Evolutionary conservation across 768 basidiomycete genomes (phyloP), one percentile per base, ranked within the genome.

Genomic region (Neoboletus subvelutipes): DNA sequence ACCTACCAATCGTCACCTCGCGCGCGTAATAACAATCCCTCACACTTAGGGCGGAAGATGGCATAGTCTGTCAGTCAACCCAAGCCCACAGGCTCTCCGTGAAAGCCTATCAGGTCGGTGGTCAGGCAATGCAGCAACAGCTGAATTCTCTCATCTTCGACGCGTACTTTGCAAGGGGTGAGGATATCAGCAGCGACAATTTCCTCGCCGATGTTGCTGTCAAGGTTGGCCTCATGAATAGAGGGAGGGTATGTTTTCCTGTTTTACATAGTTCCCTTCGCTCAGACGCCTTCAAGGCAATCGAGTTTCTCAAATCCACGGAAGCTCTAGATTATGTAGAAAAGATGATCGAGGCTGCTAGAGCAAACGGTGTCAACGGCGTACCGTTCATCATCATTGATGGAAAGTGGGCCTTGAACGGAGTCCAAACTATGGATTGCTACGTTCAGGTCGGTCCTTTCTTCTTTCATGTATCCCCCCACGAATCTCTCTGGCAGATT

Each of bases 371-470:
- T 5, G 78, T 83, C 57, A 75, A 72, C 1, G 82, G 82, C 36
- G 80, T 83, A 1, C 82, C 82, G 0, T 82, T 80, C 66, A 74
- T 79, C 54, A 77, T 82, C 56, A 72, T 80, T 33, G 73, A 80
- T 39, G 70, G 73, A 12, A 76, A 73, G 49, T 80, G 76, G 73
- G 80, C 77, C 17, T 43, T 80, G 51, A 75, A 73, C 17, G 79
- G 79, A 18, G 77, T 76, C 10, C 80, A 81, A 56, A 52, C 73
- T 10, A 64, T 62, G 39, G 78, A 79, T 18, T 73, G 71, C 43
- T 80, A 77, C 58, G 55, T 70, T 31, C 68, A 73, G 66, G 78
- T 77, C 45, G 39, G 71, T 22, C n/a, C 13, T 18, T 4, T 33
- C 9, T 45, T 55, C 26, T 22, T 1, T 29, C 57, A 1, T 47